Evolutionary conservation across 805 yeast species (phyloP), one percentile per base, ranked within the genome.

Genomic region (Myxozyma lipomycoides): DNA sequence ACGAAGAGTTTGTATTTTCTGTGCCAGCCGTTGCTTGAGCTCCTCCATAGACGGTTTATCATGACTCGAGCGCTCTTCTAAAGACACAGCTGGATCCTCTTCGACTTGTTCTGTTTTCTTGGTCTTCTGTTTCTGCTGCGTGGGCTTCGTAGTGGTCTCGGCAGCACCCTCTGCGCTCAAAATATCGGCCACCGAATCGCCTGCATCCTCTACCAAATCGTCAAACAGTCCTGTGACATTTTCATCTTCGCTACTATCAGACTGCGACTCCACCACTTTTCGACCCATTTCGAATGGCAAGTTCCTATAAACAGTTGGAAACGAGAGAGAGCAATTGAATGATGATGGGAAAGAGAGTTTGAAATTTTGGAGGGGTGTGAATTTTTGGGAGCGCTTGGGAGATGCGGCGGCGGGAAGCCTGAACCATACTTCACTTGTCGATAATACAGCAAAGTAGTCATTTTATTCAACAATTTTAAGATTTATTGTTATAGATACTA

Each of bases 1-100:
- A 59, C 82, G 81, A 70, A 93, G 63, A 6, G 70, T 70, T 49
- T 73, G 77, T 57, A 93, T 90, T 66, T 82, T 86, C 17, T 77
- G 78, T 25, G 91, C 83, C 40, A 93, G 76, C 66, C 84, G 84
- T n/a, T 82, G 84, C 63, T 90, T 81, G 52, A 93, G 75, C 59
- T 79, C 84, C 3, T 78, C 78, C 43, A 88, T 70, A 35, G 82
- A 79, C 52, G 57, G 47, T 5, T n/a, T n/a, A n/a, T n/a, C 54
- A 4, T n/a, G 46, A 18, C 12, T 38, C 24, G 24, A 18, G 18
- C 6, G 39, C n/a, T 9, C 39, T 9, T 7, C 39, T 35, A 17
- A 35, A n/a, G n/a, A n/a, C 35, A n/a, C 15, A 7, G 30, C 21
- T 17, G 2, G 24, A n/a, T 23, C 18, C 12, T 32, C 28, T 22